These are phyloP conservation scores for Podila epicladia DNA, from an alignment of 192 early-diverging fungal species.

Conservation along the genomic window DNA sequence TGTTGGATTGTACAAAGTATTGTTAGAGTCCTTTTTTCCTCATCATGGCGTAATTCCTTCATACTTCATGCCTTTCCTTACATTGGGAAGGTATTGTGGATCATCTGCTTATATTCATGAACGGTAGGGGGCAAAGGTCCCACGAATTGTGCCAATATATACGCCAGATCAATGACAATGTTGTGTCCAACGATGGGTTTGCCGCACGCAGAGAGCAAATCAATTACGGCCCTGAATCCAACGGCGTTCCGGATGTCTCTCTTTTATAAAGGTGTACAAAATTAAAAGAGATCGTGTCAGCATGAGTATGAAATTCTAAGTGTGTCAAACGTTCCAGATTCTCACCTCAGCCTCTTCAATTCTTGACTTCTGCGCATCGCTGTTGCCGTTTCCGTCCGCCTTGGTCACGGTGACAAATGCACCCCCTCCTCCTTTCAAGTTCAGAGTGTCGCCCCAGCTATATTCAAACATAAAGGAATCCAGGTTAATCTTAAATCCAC, in stretches of 20 bases:
- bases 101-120: conserved; percentile 69
- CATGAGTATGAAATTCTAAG: neutral
- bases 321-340: neutral
- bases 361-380: neutral
- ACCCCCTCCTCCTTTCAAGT: neutral
- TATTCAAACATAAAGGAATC: neutral
- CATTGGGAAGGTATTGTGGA: conserved; percentile 70
- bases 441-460: neutral
- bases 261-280: conserved; percentile 1
- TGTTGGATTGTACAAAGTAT: conserved; percentile 4
- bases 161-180: conserved; percentile 84
- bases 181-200: conserved; percentile 92
- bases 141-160: conserved; percentile 82
- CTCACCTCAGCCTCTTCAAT: neutral
- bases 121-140: conserved; percentile 71
- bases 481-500: too few species aligned
- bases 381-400: neutral
- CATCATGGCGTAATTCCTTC: too few species aligned
- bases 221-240: conserved; percentile 78
- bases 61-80: conserved; percentile 31
- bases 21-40: too few species aligned
- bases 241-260: conserved; percentile 19
- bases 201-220: conserved; percentile 70
- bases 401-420: neutral
- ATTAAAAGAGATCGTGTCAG: neutral